These are phyloP conservation scores for Oryza officinalis DNA, from an alignment of 176 grass and related monocot species.

Conservation along the genomic window DNA sequence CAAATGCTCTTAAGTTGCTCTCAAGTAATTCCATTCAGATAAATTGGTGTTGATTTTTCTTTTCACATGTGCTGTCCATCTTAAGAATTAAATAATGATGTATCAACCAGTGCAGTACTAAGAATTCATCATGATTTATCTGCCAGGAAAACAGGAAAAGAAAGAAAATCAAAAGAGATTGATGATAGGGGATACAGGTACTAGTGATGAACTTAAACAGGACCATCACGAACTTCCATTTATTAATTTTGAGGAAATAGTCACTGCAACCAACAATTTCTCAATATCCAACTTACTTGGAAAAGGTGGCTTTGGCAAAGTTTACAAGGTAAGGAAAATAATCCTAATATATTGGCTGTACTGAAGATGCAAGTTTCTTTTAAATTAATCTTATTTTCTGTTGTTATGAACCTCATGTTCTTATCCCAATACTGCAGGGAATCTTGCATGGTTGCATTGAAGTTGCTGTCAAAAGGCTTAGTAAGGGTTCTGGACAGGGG, in stretches of 20 bases:
- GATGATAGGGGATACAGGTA: not conserved
- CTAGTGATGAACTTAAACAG: not conserved
- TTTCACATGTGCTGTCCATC: not conserved
- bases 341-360: not conserved
- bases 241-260: conserved; percentile 32
- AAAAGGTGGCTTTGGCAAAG: conserved; percentile 53
- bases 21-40: not conserved
- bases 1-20: not conserved
- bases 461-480: conserved; percentile 55
- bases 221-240: conserved; percentile 21
- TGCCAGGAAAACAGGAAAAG: not conserved
- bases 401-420: no score
- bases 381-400: no score
- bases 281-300: conserved; percentile 32
- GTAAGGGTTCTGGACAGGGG: conserved; percentile 44
- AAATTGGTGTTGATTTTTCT: no score
- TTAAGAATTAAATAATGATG: not conserved
- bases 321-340: conserved; percentile 48
- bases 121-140: not conserved
- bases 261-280: conserved; percentile 37
- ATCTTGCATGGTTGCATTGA: conserved; percentile 34
- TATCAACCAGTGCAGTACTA: no score
- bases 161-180: not conserved
- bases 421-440: not conserved
- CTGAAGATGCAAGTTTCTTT: no score